These are phyloP conservation scores for Somion occarium DNA, from an alignment of 1,284 basidiomycete species.

Conservation along the genomic window DNA sequence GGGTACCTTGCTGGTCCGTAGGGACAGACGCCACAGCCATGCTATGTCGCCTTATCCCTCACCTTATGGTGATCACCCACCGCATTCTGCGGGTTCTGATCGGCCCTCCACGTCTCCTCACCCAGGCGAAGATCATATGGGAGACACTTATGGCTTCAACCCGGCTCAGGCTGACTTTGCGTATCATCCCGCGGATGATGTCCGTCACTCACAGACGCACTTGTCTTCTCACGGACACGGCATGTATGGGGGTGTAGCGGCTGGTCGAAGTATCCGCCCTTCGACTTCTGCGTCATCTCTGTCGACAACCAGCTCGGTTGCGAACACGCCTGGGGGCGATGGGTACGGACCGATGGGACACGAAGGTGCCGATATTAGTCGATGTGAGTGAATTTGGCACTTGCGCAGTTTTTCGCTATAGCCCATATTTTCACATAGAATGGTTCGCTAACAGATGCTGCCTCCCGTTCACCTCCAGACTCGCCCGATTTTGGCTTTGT, in stretches of 20 bases:
- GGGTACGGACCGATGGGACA: conserved; percentile 45
- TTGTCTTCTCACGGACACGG: conserved; percentile 12
- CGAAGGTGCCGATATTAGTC: conserved; percentile 55
- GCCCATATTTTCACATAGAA: conserved; percentile 4
- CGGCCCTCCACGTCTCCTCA: conserved; percentile 73
- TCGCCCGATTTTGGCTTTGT: conserved; percentile 81
- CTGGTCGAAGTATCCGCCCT: conserved; percentile 46
- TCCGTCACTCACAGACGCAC: conserved; percentile 18
- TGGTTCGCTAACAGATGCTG: conserved; percentile 4
- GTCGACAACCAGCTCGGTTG: conserved; percentile 77
- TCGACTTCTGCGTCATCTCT: conserved; percentile 73
- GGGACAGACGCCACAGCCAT: conserved; percentile 72
- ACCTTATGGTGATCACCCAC: conserved; percentile 62
- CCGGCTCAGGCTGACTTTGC: conserved; percentile 71
- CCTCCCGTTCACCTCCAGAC: conserved; percentile 39
- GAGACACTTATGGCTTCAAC: conserved; percentile 59
- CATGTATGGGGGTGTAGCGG: conserved; percentile 25
- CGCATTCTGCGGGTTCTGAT: conserved; percentile 35
- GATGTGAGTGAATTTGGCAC: conserved; percentile 57
- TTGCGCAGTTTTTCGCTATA: conserved; percentile 8
- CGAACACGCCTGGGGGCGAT: conserved; percentile 48
- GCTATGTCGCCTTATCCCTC: conserved; percentile 79
- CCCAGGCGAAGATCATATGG: conserved; percentile 46
- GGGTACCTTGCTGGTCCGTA: conserved; percentile 58
- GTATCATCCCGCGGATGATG: conserved; percentile 51